Evolutionary conservation across 2,329 filamentous ascomycete genomes (phyloP).

Genomic region (Phaeosphaeria sp.): DNA sequence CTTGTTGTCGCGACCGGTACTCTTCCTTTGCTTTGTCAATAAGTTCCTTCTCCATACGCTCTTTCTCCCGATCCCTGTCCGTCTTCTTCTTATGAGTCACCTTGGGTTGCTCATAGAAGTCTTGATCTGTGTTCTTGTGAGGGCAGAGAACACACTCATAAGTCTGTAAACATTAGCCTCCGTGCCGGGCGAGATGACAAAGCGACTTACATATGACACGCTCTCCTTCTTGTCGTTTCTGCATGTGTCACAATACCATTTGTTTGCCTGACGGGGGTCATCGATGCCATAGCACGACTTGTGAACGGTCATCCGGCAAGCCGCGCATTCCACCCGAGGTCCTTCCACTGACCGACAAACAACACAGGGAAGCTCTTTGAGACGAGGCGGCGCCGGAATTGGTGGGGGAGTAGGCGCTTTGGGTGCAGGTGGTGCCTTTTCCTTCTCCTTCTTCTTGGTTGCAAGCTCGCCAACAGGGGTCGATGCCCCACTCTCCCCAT

Average conservation of each 20-base stretch:
- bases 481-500: slow-evolving; percentile 58
- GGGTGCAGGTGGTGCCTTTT: slow-evolving; percentile 55
- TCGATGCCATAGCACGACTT: slow-evolving; percentile 91
- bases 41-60: slow-evolving; percentile 83
- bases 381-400: slow-evolving; percentile 77
- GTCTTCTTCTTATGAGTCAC: slow-evolving; percentile 85
- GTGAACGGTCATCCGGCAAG: slow-evolving; percentile 92
- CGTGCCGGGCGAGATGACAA: background rate
- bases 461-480: slow-evolving; percentile 51
- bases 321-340: slow-evolving; percentile 71
- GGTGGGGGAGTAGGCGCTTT: slow-evolving; percentile 63
- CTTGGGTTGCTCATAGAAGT: slow-evolving; percentile 84
- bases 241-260: slow-evolving; percentile 97
- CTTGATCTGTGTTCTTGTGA: slow-evolving; percentile 78
- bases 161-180: slow-evolving; percentile 59
- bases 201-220: slow-evolving; percentile 78
- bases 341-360: slow-evolving; percentile 77
- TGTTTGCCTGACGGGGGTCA: slow-evolving; percentile 67
- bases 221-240: slow-evolving; percentile 90
- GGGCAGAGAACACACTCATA: slow-evolving; percentile 95
- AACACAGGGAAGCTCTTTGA: slow-evolving; percentile 81
- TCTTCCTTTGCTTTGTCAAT: slow-evolving; percentile 80
- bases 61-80: slow-evolving; percentile 89
- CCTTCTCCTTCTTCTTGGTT: slow-evolving; percentile 48
- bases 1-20: slow-evolving; percentile 82